phyloP scores from a whole-genome alignment of 2,329 filamentous ascomycete genomes.

The Colletotrichum sidae region DNA sequence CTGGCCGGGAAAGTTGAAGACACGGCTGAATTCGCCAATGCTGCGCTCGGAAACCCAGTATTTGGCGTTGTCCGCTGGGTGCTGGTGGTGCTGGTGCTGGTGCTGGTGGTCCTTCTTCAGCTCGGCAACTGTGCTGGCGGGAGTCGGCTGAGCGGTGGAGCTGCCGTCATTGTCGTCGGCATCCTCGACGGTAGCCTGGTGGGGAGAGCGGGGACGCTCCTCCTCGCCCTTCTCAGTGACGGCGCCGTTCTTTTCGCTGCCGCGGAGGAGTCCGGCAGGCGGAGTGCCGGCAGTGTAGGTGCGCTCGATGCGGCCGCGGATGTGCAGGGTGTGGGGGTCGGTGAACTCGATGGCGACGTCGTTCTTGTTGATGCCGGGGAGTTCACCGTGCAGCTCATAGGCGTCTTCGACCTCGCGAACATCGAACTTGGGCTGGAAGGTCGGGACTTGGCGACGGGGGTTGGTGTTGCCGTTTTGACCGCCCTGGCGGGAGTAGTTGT shows the following conservation, averaged over 20 bases:
- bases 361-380: slow-evolving; percentile 80
- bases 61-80: slow-evolving; percentile 57
- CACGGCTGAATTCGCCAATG: slow-evolving; percentile 75
- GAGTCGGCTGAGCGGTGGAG: slow-evolving; percentile 40
- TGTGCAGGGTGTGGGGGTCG: slow-evolving; percentile 77
- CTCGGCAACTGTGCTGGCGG: slow-evolving; percentile 47
- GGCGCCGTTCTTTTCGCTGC: slow-evolving; percentile 48
- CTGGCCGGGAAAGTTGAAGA: slow-evolving; percentile 74
- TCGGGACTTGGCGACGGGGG: slow-evolving; percentile 50
- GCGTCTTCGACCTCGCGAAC: slow-evolving; percentile 74
- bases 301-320: slow-evolving; percentile 78
- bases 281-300: slow-evolving; percentile 67
- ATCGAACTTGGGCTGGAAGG: slow-evolving; percentile 83
- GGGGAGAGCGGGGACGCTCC: slow-evolving; percentile 43
- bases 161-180: slow-evolving; percentile 51
- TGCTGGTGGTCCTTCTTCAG: slow-evolving; percentile 45
- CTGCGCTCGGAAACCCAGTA: slow-evolving; percentile 80
- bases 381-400: slow-evolving; percentile 85
- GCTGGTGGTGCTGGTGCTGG: slow-evolving; percentile 43
- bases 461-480: slow-evolving; percentile 38
- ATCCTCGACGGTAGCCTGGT: slow-evolving; percentile 76
- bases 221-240: slow-evolving; percentile 52
- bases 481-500: slow-evolving; percentile 62
- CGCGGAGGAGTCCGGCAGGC: slow-evolving; percentile 58
- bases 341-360: slow-evolving; percentile 83